phyloP scores from a whole-genome alignment of 2,329 filamentous ascomycete genomes.

The Zymoseptoria pseudotritici region DNA sequence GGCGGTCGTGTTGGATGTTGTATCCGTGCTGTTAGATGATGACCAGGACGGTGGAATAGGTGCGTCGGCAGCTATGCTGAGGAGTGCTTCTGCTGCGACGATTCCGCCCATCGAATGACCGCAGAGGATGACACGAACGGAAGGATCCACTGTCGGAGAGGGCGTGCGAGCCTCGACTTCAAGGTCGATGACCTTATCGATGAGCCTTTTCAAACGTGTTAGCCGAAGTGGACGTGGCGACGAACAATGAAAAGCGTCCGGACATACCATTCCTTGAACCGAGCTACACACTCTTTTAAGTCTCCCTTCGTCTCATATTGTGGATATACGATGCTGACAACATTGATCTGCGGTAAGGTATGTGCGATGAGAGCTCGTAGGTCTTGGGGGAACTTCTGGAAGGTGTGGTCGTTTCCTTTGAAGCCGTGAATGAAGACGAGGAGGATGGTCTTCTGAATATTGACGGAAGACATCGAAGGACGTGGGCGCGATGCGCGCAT shows the following conservation, averaged over 20 bases:
- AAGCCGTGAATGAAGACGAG: constrained; percentile 85
- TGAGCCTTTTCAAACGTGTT: constrained; percentile 45
- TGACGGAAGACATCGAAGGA: background rate
- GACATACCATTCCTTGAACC: constrained; percentile 66
- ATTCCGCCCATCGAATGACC: constrained; percentile 91
- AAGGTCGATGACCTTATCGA: constrained; percentile 87
- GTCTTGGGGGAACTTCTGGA: constrained; percentile 67
- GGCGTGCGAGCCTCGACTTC: constrained; percentile 75
- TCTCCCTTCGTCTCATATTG: constrained; percentile 77
- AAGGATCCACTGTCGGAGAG: constrained; percentile 78
- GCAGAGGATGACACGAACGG: constrained; percentile 71
- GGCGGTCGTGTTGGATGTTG: constrained; percentile 1
- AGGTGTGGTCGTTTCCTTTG: constrained; percentile 76
- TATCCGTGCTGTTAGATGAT: constrained; percentile 13
- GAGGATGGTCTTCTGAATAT: constrained; percentile 63
- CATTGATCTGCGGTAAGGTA: constrained; percentile 60
- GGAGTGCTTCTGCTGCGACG: constrained; percentile 79
- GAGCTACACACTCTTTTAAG: constrained; percentile 59
- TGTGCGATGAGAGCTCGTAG: constrained; percentile 57
- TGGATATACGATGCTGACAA: constrained; percentile 66
- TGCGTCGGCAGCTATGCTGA: constrained; percentile 64
- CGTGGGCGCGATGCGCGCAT: background rate
- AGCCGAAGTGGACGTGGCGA: background rate
- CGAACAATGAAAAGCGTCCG: background rate
- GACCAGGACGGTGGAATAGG: constrained; percentile 34